These are phyloP conservation scores for Balamuthia mandrillaris DNA, from an alignment of 208 protist species.

Conservation along the genomic window DNA sequence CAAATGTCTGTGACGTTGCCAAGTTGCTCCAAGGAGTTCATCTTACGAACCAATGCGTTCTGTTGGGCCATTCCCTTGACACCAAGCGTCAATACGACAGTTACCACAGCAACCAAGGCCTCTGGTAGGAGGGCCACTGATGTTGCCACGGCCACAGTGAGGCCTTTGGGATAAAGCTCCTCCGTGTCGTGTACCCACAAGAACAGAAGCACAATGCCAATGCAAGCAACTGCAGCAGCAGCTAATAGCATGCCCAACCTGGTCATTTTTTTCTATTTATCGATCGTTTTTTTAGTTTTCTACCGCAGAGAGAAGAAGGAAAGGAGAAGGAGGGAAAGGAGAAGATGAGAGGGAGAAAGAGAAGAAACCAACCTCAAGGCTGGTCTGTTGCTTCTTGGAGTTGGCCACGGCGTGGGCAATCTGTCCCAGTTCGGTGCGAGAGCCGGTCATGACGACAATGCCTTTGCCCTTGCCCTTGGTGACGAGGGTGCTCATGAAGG, in stretches of 20 bases:
- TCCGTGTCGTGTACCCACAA: background rate
- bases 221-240: background rate
- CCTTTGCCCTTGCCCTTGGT: constrained; percentile 25
- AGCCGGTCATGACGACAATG: background rate
- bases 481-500: constrained; percentile 32
- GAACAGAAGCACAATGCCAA: background rate
- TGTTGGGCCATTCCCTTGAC: constrained; percentile 81
- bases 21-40: constrained; percentile 62
- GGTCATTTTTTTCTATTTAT: constrained; percentile 11
- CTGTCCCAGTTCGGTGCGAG: background rate
- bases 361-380: constrained; percentile 15
- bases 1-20: constrained; percentile 95
- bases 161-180: background rate
- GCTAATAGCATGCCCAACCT: constrained; percentile 7
- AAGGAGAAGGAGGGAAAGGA: no score
- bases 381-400: background rate
- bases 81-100: constrained; percentile 19
- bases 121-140: constrained; percentile 97
- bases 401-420: background rate
- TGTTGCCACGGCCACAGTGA: constrained; percentile 88
- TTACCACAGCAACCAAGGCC: constrained; percentile 81
- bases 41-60: constrained; percentile 11
- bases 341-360: no score
- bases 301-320: no score
- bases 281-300: no score